phyloP scores from a whole-genome alignment of 2,329 filamentous ascomycete species.

The Fusarium sp. region DNA sequence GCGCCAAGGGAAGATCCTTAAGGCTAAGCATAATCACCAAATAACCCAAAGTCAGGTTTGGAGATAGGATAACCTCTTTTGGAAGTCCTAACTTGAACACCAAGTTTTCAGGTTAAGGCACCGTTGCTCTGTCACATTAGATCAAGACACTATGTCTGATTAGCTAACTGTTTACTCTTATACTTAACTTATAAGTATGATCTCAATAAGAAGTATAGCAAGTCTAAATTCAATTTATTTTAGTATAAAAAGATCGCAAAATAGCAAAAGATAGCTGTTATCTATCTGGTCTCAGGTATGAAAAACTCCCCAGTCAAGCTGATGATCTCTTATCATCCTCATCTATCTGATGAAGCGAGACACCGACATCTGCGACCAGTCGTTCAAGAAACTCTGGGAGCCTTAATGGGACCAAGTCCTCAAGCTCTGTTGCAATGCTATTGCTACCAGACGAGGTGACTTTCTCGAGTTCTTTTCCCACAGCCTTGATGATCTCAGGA shows the following conservation, averaged over 20 bases:
- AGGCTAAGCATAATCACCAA: neutral
- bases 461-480: neutral
- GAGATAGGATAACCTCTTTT: neutral
- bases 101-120: neutral
- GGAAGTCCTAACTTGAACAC: no score
- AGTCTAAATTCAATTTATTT: neutral
- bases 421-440: neutral
- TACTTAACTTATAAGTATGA: neutral
- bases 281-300: fast-evolving
- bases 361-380: neutral
- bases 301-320: neutral
- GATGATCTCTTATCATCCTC: neutral
- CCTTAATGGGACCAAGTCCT: neutral
- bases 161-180: neutral
- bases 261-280: neutral
- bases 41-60: fast-evolving
- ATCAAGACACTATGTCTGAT: neutral
- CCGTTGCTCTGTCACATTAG: fast-evolving
- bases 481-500: neutral
- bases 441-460: neutral
- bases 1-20: neutral
- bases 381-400: neutral
- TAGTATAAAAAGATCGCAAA: fast-evolving
- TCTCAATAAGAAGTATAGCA: neutral
- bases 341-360: neutral